A percentile compares a stretch with the other conserved stretches of the same genome.
phyloP scores from a whole-genome alignment of 1,139 yeast genomes.

The Hyphopichia buzzinii region DNA sequence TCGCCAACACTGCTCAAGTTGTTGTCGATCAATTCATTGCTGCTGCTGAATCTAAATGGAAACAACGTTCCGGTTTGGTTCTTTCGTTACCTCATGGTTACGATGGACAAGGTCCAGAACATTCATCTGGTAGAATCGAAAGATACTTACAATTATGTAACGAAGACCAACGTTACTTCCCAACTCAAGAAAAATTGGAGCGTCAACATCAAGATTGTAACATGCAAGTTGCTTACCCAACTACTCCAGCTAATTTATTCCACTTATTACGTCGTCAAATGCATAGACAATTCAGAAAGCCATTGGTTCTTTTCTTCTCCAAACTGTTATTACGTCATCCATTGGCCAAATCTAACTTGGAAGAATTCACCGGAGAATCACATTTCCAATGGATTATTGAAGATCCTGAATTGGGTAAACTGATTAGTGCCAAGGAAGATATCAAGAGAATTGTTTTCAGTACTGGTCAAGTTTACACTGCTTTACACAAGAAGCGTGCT shows the following conservation, averaged over 20 bases:
- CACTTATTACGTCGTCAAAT: slow-evolving; percentile 97
- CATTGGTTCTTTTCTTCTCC: slow-evolving; percentile 84
- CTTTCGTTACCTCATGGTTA: slow-evolving; percentile 98
- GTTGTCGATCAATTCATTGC: slow-evolving; percentile 95
- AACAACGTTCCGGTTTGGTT: slow-evolving; percentile 96
- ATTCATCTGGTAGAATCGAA: slow-evolving; percentile 96
- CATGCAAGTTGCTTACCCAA: slow-evolving; percentile 97
- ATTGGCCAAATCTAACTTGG: slow-evolving; percentile 81
- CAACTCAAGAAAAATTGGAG: slow-evolving; percentile 79
- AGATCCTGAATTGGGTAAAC: slow-evolving; percentile 77
- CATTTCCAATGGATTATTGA: slow-evolving; percentile 96
- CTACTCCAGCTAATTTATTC: slow-evolving; percentile 96
- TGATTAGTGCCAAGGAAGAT: slow-evolving; percentile 75
- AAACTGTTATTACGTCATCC: slow-evolving; percentile 97
- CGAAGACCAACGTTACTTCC: slow-evolving; percentile 95
- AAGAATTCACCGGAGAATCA: slow-evolving; percentile 88
- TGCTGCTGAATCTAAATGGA: slow-evolving; percentile 98
- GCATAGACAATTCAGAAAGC: slow-evolving; percentile 99
- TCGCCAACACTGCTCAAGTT: slow-evolving; percentile 99
- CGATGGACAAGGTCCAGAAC: slow-evolving; percentile 99
- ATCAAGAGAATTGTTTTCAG: slow-evolving; percentile 84
- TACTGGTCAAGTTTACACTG: slow-evolving; percentile 93
- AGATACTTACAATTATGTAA: slow-evolving; percentile 94
- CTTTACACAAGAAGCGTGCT: slow-evolving; percentile 86
- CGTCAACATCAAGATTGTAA: slow-evolving; percentile 99